These are phyloP conservation scores for Eutrema yunnanense DNA, from an alignment of 345 rosid genomes.

Conservation along the genomic window DNA sequence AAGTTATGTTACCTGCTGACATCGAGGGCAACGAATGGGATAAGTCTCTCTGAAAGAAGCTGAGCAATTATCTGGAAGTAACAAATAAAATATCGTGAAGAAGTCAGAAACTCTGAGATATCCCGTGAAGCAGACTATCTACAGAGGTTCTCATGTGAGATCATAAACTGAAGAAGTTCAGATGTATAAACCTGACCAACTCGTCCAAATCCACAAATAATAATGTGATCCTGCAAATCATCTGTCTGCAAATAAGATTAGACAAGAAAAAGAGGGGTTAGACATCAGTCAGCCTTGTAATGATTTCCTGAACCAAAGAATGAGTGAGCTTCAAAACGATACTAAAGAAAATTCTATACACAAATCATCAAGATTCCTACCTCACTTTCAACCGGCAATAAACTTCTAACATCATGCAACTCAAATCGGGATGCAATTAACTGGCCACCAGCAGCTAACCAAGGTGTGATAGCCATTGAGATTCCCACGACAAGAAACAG, in stretches of 20 bases:
- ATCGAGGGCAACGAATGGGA: conserved; percentile 97
- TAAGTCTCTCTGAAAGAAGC: conserved; percentile 94
- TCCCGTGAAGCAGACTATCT: conserved; percentile 5
- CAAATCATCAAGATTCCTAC: conserved; percentile 33
- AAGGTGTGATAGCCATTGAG: conserved; percentile 97
- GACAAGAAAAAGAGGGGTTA: conserved; percentile 11
- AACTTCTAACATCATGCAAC: conserved; percentile 90
- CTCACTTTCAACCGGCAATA: conserved; percentile 96
- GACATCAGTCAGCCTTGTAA: neutral
- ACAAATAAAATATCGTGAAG: conserved; percentile 1
- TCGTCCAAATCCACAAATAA: conserved; percentile 95
- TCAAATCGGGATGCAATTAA: conserved; percentile 95
- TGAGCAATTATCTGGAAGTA: conserved; percentile 87
- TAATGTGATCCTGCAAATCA: conserved; percentile 96
- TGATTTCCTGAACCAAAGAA: conserved; percentile 8
- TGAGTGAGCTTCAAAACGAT: neutral
- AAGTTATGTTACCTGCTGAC: conserved; percentile 63
- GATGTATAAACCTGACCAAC: conserved; percentile 75
- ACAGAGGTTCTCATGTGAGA: conserved; percentile 2
- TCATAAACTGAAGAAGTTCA: conserved; percentile 9
- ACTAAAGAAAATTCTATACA: neutral
- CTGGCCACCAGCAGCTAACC: conserved; percentile 99
- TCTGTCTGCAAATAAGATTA: conserved; percentile 64
- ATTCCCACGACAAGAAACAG: conserved; percentile 94
- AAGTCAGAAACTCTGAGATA: neutral